phyloP scores from a whole-genome alignment of 331 rosid species.

The Malus hybrid region DNA sequence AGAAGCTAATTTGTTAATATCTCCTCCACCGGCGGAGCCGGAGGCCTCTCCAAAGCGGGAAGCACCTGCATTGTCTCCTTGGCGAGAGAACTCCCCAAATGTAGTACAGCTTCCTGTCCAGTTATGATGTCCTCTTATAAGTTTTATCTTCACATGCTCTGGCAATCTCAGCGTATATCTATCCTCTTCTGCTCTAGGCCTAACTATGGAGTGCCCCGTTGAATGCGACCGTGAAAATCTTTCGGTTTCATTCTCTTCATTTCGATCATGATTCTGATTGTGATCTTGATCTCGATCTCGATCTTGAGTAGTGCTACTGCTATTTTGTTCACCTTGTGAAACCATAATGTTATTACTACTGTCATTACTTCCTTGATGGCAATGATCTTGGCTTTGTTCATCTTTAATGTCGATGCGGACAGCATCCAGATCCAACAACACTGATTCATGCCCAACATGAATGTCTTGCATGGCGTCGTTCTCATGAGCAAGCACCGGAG shows the following conservation, averaged over 20 bases:
- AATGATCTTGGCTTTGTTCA: neutral
- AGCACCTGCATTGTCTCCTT: slow-evolving; percentile 3
- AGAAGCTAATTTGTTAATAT: neutral
- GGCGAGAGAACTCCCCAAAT: slow-evolving; percentile 31
- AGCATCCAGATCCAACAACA: slow-evolving; percentile 3
- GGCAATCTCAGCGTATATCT: slow-evolving; percentile 55
- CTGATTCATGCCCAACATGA: neutral
- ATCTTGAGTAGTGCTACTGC: neutral
- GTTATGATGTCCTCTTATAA: slow-evolving; percentile 43
- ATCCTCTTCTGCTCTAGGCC: slow-evolving; percentile 26
- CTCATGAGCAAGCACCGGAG: slow-evolving; percentile 1
- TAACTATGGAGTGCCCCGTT: slow-evolving; percentile 70
- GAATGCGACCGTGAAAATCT: slow-evolving; percentile 61
- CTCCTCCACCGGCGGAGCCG: neutral
- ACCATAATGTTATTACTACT: neutral
- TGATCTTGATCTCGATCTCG: neutral
- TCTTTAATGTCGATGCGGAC: slow-evolving; percentile 34
- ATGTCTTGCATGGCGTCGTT: neutral
- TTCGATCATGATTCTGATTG: neutral
- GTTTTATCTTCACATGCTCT: slow-evolving; percentile 25
- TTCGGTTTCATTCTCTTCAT: neutral
- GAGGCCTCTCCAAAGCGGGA: slow-evolving; percentile 34
- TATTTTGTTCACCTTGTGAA: neutral
- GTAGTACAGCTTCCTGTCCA: slow-evolving; percentile 43
- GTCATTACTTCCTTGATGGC: neutral